A percentile compares a stretch with the other conserved stretches of the same genome.
Evolutionary conservation across 2,329 filamentous ascomycete species (phyloP).

Genomic region (Periconia sp.): DNA sequence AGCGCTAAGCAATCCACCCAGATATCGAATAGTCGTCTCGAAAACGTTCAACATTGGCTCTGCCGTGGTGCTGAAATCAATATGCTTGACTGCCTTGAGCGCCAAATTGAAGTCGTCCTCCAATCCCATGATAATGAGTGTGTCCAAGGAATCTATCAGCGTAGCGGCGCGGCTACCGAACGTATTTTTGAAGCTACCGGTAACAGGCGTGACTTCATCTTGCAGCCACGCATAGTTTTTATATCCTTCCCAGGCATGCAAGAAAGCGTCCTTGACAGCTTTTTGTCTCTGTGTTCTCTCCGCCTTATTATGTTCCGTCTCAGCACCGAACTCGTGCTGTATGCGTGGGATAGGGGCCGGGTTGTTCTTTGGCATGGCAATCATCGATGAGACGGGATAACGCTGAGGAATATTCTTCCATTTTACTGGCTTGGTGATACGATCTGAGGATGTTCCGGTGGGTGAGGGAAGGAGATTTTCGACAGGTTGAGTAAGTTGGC

Average conservation of each 20-base stretch:
- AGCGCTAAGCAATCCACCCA: slow-evolving; percentile 46
- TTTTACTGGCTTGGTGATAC: slow-evolving; percentile 33
- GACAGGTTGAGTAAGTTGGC: slow-evolving; percentile 28
- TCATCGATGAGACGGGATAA: slow-evolving; percentile 39
- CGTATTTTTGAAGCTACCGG: slow-evolving; percentile 53
- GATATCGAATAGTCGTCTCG: slow-evolving; percentile 49
- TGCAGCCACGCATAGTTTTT: slow-evolving; percentile 59
- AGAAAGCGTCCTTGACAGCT: slow-evolving; percentile 45
- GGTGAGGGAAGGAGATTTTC: slow-evolving; percentile 26
- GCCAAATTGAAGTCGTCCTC: slow-evolving; percentile 63
- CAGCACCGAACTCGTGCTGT: slow-evolving; percentile 44
- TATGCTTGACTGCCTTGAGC: slow-evolving; percentile 56
- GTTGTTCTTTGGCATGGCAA: slow-evolving; percentile 37
- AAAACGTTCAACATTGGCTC: slow-evolving; percentile 44
- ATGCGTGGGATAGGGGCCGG: slow-evolving; percentile 41
- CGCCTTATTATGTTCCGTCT: slow-evolving; percentile 40
- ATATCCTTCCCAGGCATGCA: slow-evolving; percentile 57
- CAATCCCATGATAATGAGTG: slow-evolving; percentile 67
- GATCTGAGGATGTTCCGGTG: slow-evolving; percentile 29
- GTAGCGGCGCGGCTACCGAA: slow-evolving; percentile 66
- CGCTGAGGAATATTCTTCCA: slow-evolving; percentile 42
- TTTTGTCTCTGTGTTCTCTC: slow-evolving; percentile 37
- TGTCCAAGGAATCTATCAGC: slow-evolving; percentile 66
- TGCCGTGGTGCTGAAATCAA: slow-evolving; percentile 60
- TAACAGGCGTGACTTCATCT: slow-evolving; percentile 60